Conservation (phyloP, 2,329 filamentous ascomycete genomes). For the Paecilomyces sp. region DNA sequence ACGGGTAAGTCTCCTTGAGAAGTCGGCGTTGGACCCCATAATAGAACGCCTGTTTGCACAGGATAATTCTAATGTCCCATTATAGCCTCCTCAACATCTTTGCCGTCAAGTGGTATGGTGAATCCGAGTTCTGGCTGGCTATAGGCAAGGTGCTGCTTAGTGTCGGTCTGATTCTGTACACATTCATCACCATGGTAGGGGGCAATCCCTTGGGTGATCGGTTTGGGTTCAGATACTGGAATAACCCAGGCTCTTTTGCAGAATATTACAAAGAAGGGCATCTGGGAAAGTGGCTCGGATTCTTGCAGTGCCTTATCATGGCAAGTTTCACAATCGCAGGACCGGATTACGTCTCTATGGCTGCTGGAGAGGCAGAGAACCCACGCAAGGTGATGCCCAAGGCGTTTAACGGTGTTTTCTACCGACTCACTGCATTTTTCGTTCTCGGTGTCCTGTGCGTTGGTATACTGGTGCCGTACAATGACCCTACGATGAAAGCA, state of each 20-base stretch:
- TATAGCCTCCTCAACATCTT: conserved; percentile 55
- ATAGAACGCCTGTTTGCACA: not conserved
- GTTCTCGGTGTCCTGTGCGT: conserved; percentile 66
- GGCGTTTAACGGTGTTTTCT: conserved; percentile 73
- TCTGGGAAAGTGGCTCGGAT: conserved; percentile 68
- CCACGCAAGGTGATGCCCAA: conserved; percentile 63
- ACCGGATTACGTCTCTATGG: conserved; percentile 58
- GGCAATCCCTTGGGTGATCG: conserved; percentile 67
- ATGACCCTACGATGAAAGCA: conserved; percentile 54
- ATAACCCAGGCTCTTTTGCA: conserved; percentile 61
- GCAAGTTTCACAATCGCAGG: conserved; percentile 63
- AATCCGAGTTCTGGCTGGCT: conserved; percentile 69
- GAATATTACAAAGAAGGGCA: conserved; percentile 57
- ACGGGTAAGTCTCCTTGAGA: conserved; percentile 25
- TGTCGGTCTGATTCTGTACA: conserved; percentile 65
- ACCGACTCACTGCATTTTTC: conserved; percentile 69
- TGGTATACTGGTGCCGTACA: conserved; percentile 64
- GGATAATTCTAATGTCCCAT: not conserved
- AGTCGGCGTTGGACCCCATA: not conserved
- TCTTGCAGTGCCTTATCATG: conserved; percentile 66
- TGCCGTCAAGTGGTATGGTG: conserved; percentile 67
- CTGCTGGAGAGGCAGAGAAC: conserved; percentile 64
- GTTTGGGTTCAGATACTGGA: conserved; percentile 67
- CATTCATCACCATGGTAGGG: conserved; percentile 75
- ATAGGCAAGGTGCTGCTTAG: conserved; percentile 67